Evolutionary conservation across 176 grass and related monocot species (phyloP), one percentile per base, ranked within the genome.

Genomic region (Aegilops tauschii): DNA sequence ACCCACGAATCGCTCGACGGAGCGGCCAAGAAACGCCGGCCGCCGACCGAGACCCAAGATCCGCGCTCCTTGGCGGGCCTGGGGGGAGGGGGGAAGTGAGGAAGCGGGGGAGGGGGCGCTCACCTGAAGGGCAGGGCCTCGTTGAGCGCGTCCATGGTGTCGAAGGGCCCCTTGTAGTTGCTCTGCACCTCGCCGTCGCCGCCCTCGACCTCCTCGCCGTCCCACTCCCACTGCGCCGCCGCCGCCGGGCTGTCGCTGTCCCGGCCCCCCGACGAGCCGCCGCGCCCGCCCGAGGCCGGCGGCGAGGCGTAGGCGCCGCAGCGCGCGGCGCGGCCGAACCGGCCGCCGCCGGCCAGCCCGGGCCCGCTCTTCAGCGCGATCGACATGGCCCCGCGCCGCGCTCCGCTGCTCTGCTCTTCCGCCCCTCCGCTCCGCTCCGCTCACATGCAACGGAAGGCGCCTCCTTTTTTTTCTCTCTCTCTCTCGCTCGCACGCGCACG

Each of bases 51-150:
- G 65, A 81, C 86, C 62, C 82, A 93, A 86, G 65, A 90, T 80
- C 61, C 84, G 36, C 54, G 79, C 75, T 11, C 50, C 9, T 8
- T 4, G 78, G 72, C 17, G 83, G 70, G 47, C 1, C 14, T 42
- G 34, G 16, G 50, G 14, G 50, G 4, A 18, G 14, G 2, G 68
- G 68, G 68, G 40, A n/a, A 44, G 10, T 0, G 18, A 9, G 68
- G 47, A 2, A 54, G 13, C 10, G 66, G 35, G 34, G 9, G 18
- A n/a, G 18, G 67, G 23, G 54, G 79, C 0, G 79, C 63, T 85
- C 80, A 98, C 95, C 95, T 98, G 68, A 90, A 83, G 80, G 93
- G 87, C 29, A 95, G 93, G n/a, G 93, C 93, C 72, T 98, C 95
- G 85, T 98, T 89, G 30, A 98, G 85, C 75, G 87, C 87, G 74